Evolutionary conservation across 2,329 filamentous ascomycete genomes (phyloP).

Genomic region (Phialophora tarda): DNA sequence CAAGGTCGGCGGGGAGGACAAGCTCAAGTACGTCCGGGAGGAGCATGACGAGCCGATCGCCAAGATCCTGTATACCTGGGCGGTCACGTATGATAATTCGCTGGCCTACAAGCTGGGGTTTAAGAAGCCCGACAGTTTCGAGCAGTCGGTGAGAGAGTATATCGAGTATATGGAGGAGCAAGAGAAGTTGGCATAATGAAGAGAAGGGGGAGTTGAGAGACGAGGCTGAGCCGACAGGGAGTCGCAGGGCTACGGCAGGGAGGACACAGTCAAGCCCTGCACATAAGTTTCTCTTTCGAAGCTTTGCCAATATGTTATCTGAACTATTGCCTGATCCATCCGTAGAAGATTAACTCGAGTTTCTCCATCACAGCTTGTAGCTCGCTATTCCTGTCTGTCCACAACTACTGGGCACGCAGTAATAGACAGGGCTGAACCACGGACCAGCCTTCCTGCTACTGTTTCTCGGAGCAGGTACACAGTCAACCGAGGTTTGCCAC

Average conservation of each 20-base stretch:
- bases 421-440: not conserved
- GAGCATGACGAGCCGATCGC: slow-evolving; percentile 57
- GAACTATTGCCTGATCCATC: not conserved
- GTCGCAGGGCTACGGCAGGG: not conserved
- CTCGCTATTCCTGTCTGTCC: not conserved
- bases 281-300: not conserved
- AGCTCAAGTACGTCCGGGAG: slow-evolving; percentile 58
- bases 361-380: not conserved
- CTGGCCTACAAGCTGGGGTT: slow-evolving; percentile 60
- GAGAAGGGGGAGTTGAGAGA: not conserved
- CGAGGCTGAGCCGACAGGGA: slow-evolving; percentile 1
- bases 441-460: not conserved
- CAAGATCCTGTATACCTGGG: slow-evolving; percentile 63
- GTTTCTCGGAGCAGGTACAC: slow-evolving; percentile 1
- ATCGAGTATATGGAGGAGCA: slow-evolving; percentile 46
- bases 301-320: not conserved
- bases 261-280: not conserved
- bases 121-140: slow-evolving; percentile 58
- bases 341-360: not conserved
- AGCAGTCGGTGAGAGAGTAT: slow-evolving; percentile 63
- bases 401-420: not conserved
- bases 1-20: slow-evolving; percentile 61
- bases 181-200: slow-evolving; percentile 18
- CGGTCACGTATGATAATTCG: slow-evolving; percentile 60
- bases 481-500: not conserved